These are phyloP conservation scores for Smittium culicis DNA, from an alignment of 371 early-diverging fungal genomes.

Conservation along the genomic window DNA sequence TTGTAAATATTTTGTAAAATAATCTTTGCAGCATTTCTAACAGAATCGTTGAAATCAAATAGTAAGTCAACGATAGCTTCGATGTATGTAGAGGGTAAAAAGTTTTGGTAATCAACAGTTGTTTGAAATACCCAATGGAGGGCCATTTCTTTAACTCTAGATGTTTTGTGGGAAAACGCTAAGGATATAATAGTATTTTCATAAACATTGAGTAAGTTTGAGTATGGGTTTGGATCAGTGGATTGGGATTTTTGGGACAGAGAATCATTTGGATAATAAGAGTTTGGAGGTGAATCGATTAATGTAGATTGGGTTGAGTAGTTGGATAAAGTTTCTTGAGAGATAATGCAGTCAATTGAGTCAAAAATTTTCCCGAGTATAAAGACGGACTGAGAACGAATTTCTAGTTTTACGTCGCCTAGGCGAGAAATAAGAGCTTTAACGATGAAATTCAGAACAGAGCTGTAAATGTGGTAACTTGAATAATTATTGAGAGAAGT, in stretches of 20 bases:
- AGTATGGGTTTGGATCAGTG: conserved; percentile 6
- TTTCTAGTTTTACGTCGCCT: conserved; percentile 30
- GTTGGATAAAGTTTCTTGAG: no score
- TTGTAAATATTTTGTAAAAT: conserved; percentile 27
- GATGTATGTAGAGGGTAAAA: conserved; percentile 22
- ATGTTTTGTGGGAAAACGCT: conserved; percentile 29
- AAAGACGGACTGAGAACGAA: conserved; percentile 24
- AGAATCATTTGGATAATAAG: neutral
- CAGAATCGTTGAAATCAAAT: conserved; percentile 31
- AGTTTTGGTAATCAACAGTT: conserved; percentile 17
- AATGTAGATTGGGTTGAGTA: neutral
- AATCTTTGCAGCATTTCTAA: conserved; percentile 26
- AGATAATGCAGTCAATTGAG: conserved; percentile 8
- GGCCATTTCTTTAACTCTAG: conserved; percentile 32
- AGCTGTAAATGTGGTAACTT: conserved; percentile 5
- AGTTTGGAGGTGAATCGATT: conserved; percentile 1
- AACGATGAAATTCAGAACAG: conserved; percentile 23
- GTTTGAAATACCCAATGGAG: conserved; percentile 21
- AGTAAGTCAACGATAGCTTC: conserved; percentile 17
- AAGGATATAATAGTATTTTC: conserved; percentile 25
- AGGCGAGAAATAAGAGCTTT: conserved; percentile 25
- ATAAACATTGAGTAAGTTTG: neutral
- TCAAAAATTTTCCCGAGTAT: conserved; percentile 24
- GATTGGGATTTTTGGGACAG: conserved; percentile 8
- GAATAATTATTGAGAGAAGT: neutral